Evolutionary conservation across 2,329 filamentous ascomycete species (phyloP), one percentile per base, ranked within the genome.

Genomic region (Aspergillus flavus): DNA sequence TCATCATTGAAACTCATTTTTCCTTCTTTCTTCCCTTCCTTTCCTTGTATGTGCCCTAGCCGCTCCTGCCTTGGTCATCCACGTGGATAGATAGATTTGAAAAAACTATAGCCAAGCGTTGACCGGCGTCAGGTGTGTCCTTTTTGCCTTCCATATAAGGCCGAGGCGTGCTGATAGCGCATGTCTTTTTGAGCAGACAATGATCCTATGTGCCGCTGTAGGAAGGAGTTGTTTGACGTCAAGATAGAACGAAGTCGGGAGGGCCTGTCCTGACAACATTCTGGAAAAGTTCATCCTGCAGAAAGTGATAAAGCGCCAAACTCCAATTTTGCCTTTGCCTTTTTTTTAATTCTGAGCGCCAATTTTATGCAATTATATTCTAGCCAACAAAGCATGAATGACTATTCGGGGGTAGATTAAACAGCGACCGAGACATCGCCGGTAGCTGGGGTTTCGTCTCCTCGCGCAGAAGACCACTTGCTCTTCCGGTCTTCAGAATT

Each of bases 401-500:
- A 43, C 30, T 41, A 39, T 56, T 46, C 23, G 41, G 23, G 26
- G 14, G 16, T 58, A 39, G 26, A 14, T 48, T 61, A 61, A 41
- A 61, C 58, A 50, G 32, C 58, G 34, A 54, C 64, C 16, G 58
- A 55, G 36, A 56, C 54, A 56, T 65, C 64, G 32, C 21, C 52
- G 12, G 58, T 26, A 21, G 36, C 52, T 12, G 62, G 53, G 55
- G 59, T 39, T 28, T 30, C 64, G 26, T 63, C 61, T 53, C 61
- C 56, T 36, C 63, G 61, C 30, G 62, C 50, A 58, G 64, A 56
- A 11, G 63, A 66, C 69, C 69, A 73, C 57, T 67, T 68, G 59
- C 62, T 67, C 57, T 63, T 64, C 52, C 70, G 66, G 34, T 77
- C 73, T 26, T 73, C 66, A 1, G 72, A 67, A 66, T 72, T 76